Evolutionary conservation across 352 stramenopile genomes (phyloP).

Genomic region (Pythium aristosporum): DNA sequence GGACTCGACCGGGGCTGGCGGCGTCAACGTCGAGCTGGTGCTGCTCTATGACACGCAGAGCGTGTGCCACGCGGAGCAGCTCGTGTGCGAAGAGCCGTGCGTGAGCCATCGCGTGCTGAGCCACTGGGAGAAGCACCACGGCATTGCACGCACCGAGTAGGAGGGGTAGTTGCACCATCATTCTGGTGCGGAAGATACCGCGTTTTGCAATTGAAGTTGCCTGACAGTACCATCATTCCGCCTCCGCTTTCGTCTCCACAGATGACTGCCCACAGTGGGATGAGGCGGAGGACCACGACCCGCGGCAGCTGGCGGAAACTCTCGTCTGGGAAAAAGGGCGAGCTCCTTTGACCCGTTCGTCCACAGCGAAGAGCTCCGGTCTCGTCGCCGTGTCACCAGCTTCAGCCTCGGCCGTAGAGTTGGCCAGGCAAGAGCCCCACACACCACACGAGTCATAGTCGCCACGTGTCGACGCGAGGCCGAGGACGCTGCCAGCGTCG

Average conservation of each 20-base stretch:
- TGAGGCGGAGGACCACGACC: not conserved
- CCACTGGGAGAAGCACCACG: slow-evolving; percentile 16
- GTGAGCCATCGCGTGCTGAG: slow-evolving; percentile 11
- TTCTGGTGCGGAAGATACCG: not conserved
- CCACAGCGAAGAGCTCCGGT: slow-evolving; percentile 5
- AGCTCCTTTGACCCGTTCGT: not conserved
- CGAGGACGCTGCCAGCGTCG: slow-evolving; percentile 19
- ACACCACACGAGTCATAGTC: not conserved
- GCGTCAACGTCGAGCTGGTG: slow-evolving; percentile 17
- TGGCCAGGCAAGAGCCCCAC: not conserved
- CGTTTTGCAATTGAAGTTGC: slow-evolving; percentile 9
- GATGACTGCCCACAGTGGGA: slow-evolving; percentile 13
- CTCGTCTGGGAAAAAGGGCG: not conserved
- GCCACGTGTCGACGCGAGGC: slow-evolving; percentile 5
- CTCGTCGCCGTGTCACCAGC: slow-evolving; percentile 5
- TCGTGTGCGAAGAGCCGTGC: slow-evolving; percentile 14
- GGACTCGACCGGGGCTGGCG: slow-evolving; percentile 1
- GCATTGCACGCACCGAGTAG: not conserved
- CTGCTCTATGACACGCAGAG: slow-evolving; percentile 19
- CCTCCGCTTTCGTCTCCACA: slow-evolving; percentile 13
- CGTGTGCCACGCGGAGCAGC: slow-evolving; percentile 14
- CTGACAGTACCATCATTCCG: slow-evolving; percentile 12
- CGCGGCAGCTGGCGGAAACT: not conserved
- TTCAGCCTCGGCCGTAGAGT: not conserved
- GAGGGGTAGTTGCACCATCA: not conserved